A percentile compares a stretch with the other conserved stretches of the same genome.
phyloP scores from a whole-genome alignment of 306 rosid genomes.

The Glycyrrhiza uralensis region DNA sequence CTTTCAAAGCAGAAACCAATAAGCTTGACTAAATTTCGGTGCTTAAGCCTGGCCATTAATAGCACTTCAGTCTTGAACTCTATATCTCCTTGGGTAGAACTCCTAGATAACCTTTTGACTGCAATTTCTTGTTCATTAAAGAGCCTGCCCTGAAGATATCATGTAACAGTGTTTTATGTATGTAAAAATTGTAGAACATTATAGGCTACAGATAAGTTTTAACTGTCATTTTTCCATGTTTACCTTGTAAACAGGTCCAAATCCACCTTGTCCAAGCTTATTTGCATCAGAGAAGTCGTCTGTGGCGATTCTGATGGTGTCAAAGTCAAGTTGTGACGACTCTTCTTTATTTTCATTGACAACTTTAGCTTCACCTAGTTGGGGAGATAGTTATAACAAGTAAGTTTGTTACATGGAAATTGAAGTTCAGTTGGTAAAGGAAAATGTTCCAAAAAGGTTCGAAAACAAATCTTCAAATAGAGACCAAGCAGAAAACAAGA shows the following conservation, averaged over 20 bases:
- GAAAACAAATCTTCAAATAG: not conserved
- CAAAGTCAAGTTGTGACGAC: conserved; percentile 30
- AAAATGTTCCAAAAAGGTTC: not conserved
- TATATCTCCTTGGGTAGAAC: conserved; percentile 42
- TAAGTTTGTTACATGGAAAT: not conserved
- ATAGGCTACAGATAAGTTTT: not conserved
- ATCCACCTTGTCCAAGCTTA: conserved; percentile 59
- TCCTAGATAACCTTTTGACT: conserved; percentile 37
- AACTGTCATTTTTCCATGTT: not conserved
- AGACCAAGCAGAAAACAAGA: no score
- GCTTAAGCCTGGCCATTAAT: conserved; percentile 45
- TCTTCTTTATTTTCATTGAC: conserved; percentile 12
- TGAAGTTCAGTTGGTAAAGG: not conserved
- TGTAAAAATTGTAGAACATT: not conserved
- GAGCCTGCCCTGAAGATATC: conserved; percentile 36
- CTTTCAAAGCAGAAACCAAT: conserved; percentile 48
- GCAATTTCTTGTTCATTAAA: conserved; percentile 35
- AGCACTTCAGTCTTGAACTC: conserved; percentile 57
- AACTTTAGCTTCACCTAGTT: not conserved
- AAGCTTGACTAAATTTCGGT: conserved; percentile 50
- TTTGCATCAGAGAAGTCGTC: conserved; percentile 44
- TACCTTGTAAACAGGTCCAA: conserved; percentile 63
- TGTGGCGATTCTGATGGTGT: conserved; percentile 32
- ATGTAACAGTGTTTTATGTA: not conserved
- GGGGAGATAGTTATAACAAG: not conserved